Evolutionary conservation across 805 yeast species (phyloP), one percentile per base, ranked within the genome.

Genomic region (Kodamaea fukazawae): DNA sequence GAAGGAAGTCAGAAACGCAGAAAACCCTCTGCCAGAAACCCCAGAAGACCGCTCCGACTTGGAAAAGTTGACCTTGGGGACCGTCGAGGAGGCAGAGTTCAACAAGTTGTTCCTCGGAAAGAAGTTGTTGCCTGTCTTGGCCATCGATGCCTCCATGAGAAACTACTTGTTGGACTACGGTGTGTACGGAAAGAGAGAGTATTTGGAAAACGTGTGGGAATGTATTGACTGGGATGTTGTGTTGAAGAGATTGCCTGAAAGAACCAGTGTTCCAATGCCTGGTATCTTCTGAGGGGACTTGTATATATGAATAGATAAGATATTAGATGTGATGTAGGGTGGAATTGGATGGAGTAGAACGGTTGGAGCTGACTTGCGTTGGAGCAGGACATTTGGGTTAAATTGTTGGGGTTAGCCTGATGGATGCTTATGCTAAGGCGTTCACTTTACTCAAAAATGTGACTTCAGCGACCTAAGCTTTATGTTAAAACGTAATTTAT

Each of bases 101-200:
- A 53, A 53, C 29, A 45, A 57, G 30, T 54, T 66, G 44, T 68
- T 44, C 48, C 51, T 58, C 15, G 70, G 66, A 49, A 60, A 59
- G 51, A 69, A 57, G 54, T 64, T 58, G 51, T 64, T 76, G 37
- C 93, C 95, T 4, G 59, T 86, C 29, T 64, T 86, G 40, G 81
- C 86, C 15, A 70, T 86, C 34, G 91, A 85, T 58, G 83, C 79
- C 4, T 79, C 86, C 32, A 84, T 86, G 49, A 77, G 82, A 49
- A 76, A 78, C 40, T 86, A 81, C 67, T 60, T 84, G 36, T 63
- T 75, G 44, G 93, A 86, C 61, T 86, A 83, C 53, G 95, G 95
- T 40, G 85, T 83, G 9, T 83, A 72, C 57, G 69, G 71, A 53
- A 58, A 76, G 71, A 62, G 58, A 47, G 56, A 58, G 40, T 70